Conservation (phyloP, 2,329 filamentous ascomycete genomes). For the Colletotrichum sojae region DNA sequence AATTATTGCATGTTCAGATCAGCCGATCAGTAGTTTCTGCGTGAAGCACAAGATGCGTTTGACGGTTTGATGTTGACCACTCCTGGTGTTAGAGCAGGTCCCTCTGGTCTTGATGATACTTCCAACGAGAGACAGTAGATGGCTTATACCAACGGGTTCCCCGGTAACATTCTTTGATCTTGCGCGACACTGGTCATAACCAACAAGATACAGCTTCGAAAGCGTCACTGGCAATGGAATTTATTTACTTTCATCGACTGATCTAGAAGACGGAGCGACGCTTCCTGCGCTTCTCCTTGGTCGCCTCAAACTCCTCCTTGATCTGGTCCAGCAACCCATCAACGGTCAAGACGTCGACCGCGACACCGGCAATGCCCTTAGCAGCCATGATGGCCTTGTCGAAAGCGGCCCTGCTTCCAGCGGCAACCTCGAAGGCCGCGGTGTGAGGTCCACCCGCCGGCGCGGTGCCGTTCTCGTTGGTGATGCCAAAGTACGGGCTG, state of each 20-base stretch:
- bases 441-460: constrained; percentile 62
- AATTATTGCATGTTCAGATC: background rate
- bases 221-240: no score
- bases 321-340: constrained; percentile 58
- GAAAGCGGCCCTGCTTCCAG: constrained; percentile 64
- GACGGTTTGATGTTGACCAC: no score
- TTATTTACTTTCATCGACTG: background rate
- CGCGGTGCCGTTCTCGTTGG: constrained; percentile 43
- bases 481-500: constrained; percentile 46
- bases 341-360: constrained; percentile 61
- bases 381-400: constrained; percentile 60
- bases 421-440: constrained; percentile 64
- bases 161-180: no score
- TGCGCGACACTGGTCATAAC: no score
- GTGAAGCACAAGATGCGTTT: no score
- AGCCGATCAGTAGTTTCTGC: no score
- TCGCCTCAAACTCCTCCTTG: constrained; percentile 53
- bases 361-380: constrained; percentile 64
- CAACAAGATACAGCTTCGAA: no score
- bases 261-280: constrained; percentile 3
- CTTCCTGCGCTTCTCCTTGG: constrained; percentile 43
- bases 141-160: no score
- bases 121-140: no score
- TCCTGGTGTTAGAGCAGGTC: no score
- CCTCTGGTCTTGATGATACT: no score